Percentiles rank a stretch among this genome's conserved stretches.
Evolutionary conservation across 805 yeast species (phyloP).

Genomic region (Scheffersomyces lignosus): DNA sequence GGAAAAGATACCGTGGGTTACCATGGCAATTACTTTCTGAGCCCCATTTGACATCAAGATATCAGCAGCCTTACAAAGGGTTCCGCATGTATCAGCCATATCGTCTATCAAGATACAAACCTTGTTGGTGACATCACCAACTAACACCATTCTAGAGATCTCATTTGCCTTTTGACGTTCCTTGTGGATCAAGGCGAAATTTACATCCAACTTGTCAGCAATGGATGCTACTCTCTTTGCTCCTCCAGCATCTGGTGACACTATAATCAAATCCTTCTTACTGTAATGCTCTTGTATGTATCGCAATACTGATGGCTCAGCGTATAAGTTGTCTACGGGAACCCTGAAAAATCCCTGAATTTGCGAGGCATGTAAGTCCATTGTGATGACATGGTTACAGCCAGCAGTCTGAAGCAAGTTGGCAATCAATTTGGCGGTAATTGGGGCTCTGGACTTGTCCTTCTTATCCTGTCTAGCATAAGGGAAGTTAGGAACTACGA

Average conservation of each 20-base stretch:
- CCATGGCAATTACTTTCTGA: slow-evolving; percentile 82
- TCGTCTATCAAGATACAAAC: slow-evolving; percentile 89
- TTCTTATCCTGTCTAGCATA: slow-evolving; percentile 97
- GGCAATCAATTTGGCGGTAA: slow-evolving; percentile 92
- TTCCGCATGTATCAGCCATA: slow-evolving; percentile 99
- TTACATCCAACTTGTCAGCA: slow-evolving; percentile 88
- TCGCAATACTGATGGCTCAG: slow-evolving; percentile 86
- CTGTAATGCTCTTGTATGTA: slow-evolving; percentile 71
- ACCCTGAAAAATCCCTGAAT: slow-evolving; percentile 95
- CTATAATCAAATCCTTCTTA: slow-evolving; percentile 66
- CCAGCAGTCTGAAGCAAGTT: slow-evolving; percentile 92
- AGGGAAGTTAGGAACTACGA: slow-evolving; percentile 93
- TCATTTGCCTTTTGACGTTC: slow-evolving; percentile 95
- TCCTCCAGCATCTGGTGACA: slow-evolving; percentile 99
- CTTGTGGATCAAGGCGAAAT: slow-evolving; percentile 94
- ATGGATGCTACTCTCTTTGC: slow-evolving; percentile 95
- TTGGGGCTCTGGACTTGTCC: slow-evolving; percentile 94
- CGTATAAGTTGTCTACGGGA: slow-evolving; percentile 94
- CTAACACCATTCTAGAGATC: slow-evolving; percentile 91
- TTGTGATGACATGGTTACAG: slow-evolving; percentile 90
- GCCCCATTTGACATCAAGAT: slow-evolving; percentile 81
- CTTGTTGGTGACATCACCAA: slow-evolving; percentile 87
- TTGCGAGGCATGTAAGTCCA: slow-evolving; percentile 97
- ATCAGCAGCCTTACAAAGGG: slow-evolving; percentile 92
- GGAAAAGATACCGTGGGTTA: slow-evolving; percentile 92